These are phyloP conservation scores for Paraphaeosphaeria sporulosa DNA, from an alignment of 2,329 filamentous ascomycete genomes.

Conservation along the genomic window DNA sequence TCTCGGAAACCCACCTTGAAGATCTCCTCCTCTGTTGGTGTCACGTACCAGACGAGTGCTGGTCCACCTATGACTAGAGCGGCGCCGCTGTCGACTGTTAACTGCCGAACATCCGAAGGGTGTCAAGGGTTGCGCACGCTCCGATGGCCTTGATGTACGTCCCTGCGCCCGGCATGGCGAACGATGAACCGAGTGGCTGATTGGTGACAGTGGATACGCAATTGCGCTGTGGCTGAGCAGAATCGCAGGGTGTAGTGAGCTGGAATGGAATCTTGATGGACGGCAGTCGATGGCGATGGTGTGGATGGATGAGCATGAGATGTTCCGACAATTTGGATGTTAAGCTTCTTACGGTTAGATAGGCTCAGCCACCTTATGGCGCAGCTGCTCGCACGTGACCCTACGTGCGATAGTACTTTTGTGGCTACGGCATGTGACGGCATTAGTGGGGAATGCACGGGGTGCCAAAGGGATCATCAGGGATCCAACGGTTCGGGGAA, in stretches of 20 bases:
- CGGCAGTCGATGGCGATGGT: conserved; percentile 5
- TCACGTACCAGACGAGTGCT: conserved; percentile 78
- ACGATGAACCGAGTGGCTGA: background rate
- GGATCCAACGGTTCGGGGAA: background rate
- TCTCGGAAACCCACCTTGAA: conserved; percentile 63
- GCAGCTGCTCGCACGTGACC: conserved; percentile 6
- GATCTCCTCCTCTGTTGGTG: conserved; percentile 89
- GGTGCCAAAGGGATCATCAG: conserved; percentile 15
- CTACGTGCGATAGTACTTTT: too few relatives aligned
- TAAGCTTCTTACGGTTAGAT: conserved; percentile 7
- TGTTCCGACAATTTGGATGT: background rate
- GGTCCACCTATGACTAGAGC: conserved; percentile 83
- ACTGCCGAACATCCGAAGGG: conserved; percentile 15
- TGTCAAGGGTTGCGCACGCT: conserved; percentile 33
- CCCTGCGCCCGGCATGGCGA: conserved; percentile 35
- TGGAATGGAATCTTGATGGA: background rate
- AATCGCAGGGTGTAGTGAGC: background rate
- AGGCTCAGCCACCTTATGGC: background rate
- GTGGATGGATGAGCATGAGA: conserved; percentile 11
- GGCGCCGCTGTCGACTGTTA: conserved; percentile 65
- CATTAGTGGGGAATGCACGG: conserved; percentile 1
- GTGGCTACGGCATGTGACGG: conserved; percentile 1
- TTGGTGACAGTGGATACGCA: background rate
- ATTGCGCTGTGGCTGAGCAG: background rate
- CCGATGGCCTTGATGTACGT: conserved; percentile 46